These are phyloP conservation scores for Ambrosiella cleistominuta DNA, from an alignment of 2,329 filamentous ascomycete genomes.

Conservation along the genomic window DNA sequence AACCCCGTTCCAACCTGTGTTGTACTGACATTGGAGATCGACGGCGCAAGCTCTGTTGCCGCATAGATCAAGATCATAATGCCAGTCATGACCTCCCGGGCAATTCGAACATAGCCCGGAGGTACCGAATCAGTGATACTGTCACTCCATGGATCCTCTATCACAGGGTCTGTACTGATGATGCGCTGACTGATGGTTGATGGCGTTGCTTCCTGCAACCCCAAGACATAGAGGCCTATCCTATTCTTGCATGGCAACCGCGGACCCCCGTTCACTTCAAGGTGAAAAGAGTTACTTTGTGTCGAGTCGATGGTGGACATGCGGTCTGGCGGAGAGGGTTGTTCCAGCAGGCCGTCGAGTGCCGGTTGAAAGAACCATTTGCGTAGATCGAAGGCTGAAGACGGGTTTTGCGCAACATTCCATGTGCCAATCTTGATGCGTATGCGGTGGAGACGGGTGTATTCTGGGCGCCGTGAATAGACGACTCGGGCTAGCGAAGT, in stretches of 20 bases:
- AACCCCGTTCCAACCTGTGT: constrained; percentile 74
- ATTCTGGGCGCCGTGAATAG: constrained; percentile 60
- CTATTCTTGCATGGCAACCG: constrained; percentile 12
- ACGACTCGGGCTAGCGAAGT: constrained; percentile 48
- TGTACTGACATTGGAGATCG: constrained; percentile 66
- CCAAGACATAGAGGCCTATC: constrained; percentile 75
- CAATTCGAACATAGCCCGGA: constrained; percentile 55
- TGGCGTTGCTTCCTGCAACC: constrained; percentile 83
- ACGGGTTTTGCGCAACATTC: constrained; percentile 78
- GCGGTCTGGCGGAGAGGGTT: constrained; percentile 5
- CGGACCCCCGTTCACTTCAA: constrained; percentile 9
- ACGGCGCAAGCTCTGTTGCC: constrained; percentile 54
- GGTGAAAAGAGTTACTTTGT: constrained; percentile 5
- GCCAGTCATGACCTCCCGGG: constrained; percentile 72
- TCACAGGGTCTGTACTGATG: constrained; percentile 51
- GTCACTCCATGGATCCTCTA: constrained; percentile 63
- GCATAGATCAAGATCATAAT: constrained; percentile 73
- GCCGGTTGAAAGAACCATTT: constrained; percentile 60
- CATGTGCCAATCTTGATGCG: constrained; percentile 83
- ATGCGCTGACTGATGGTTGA: constrained; percentile 65
- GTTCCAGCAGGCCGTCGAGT: constrained; percentile 15
- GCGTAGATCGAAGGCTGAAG: constrained; percentile 72
- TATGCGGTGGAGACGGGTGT: constrained; percentile 54
- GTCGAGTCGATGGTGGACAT: constrained; percentile 3
- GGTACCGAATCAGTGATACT: constrained; percentile 60